Percentiles rank a stretch among this genome's conserved stretches.
phyloP scores from a whole-genome alignment of 805 yeast genomes.

The Kregervanrija pseudodelftensis region DNA sequence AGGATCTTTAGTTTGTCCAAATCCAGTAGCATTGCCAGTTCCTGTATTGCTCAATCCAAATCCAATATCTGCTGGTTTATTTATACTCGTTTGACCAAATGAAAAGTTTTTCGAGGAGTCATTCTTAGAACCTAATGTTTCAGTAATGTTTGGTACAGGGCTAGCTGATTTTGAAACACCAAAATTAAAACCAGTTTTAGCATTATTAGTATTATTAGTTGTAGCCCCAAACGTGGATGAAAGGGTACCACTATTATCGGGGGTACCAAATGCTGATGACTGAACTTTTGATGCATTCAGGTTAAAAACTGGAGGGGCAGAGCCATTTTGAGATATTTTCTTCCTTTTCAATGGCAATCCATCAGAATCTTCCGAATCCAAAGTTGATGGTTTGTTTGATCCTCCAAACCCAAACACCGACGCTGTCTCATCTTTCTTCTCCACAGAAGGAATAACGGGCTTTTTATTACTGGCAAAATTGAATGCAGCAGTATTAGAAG shows the following conservation, averaged over 20 bases:
- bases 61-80: too few relatives aligned
- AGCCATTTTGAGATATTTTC: neutral
- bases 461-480: neutral
- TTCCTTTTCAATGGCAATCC: neutral
- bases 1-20: too few relatives aligned
- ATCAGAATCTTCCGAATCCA: neutral
- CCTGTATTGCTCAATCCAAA: too few relatives aligned
- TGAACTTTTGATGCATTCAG: constrained; percentile 1
- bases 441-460: neutral
- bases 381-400: neutral
- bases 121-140: too few relatives aligned
- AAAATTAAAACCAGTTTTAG: constrained; percentile 1
- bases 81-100: too few relatives aligned
- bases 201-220: neutral
- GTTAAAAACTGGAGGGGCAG: constrained; percentile 2
- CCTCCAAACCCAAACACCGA: neutral
- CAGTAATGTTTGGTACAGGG: too few relatives aligned
- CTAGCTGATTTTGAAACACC: neutral
- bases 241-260: neutral
- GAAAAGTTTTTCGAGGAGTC: too few relatives aligned
- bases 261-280: constrained; percentile 1
- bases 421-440: neutral
- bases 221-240: neutral
- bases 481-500: constrained; percentile 1
- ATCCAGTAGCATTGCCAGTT: too few relatives aligned